These are phyloP conservation scores for Colletotrichum somersetense DNA, from an alignment of 2,329 filamentous ascomycete species.

Conservation along the genomic window DNA sequence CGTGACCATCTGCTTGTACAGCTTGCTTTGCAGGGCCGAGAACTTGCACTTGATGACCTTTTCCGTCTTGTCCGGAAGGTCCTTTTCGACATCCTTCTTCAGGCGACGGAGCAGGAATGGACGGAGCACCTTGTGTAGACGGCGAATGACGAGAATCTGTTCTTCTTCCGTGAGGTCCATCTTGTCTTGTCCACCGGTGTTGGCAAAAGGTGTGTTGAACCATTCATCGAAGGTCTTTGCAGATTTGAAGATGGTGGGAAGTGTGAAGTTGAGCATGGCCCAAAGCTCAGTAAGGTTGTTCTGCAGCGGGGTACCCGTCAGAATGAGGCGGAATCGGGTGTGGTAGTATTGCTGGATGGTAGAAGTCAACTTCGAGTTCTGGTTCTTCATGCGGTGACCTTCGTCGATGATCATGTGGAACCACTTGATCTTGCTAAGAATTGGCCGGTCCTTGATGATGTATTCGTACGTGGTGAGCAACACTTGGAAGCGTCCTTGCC, in stretches of 20 bases:
- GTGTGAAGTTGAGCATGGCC: conserved; percentile 98
- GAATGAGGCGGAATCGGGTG: conserved; percentile 94
- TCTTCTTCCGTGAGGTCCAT: conserved; percentile 99
- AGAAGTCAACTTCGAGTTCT: conserved; percentile 93
- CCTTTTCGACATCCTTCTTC: conserved; percentile 99
- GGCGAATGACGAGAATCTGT: conserved; percentile 96
- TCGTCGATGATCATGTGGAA: conserved; percentile 99
- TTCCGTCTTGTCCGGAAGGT: conserved; percentile 98
- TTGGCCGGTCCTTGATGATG: conserved; percentile 97
- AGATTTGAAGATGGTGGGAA: conserved; percentile 99
- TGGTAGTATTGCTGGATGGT: conserved; percentile 96
- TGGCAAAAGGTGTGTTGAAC: conserved; percentile 99
- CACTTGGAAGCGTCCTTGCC: conserved; percentile 95
- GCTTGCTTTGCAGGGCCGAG: conserved; percentile 89
- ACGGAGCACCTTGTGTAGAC: conserved; percentile 96
- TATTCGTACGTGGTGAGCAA: conserved; percentile 98
- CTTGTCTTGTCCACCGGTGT: conserved; percentile 97
- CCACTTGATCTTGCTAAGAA: conserved; percentile 99
- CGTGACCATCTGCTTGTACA: conserved; percentile 97
- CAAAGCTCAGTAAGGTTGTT: conserved; percentile 97
- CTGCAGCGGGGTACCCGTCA: conserved; percentile 96
- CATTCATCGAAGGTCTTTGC: conserved; percentile 99
- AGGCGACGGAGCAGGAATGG: conserved; percentile 98
- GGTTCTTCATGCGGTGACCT: conserved; percentile 99
- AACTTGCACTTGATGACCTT: conserved; percentile 99